These are phyloP conservation scores for Acephala macrosclerotiorum DNA, from an alignment of 2,329 filamentous ascomycete genomes.

Conservation along the genomic window DNA sequence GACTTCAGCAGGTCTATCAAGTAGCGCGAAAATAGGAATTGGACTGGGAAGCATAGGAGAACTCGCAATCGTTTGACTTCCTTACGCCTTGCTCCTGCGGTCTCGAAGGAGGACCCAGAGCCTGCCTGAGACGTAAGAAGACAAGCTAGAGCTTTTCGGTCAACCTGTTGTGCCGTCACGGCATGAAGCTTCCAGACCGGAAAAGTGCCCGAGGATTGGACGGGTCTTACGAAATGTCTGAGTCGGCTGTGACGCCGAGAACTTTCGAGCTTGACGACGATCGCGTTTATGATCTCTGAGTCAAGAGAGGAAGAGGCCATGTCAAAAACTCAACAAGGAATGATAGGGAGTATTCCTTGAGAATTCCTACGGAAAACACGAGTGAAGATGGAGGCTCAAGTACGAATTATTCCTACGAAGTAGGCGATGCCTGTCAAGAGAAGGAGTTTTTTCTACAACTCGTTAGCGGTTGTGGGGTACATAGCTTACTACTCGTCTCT, in stretches of 20 bases:
- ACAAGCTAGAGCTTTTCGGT: background rate
- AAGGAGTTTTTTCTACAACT: background rate
- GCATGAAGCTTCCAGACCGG: constrained; percentile 1
- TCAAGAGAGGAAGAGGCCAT: background rate
- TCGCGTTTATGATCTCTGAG: background rate
- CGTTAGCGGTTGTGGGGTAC: background rate
- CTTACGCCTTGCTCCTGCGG: background rate
- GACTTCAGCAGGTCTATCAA: background rate
- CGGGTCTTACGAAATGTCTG: background rate
- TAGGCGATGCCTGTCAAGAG: background rate
- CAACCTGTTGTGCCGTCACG: background rate
- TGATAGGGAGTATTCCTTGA: background rate
- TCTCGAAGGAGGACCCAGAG: background rate
- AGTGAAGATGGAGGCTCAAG: background rate
- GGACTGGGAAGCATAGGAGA: background rate
- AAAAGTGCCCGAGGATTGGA: background rate
- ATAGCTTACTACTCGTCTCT: background rate
- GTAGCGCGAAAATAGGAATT: background rate
- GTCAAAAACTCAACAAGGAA: background rate
- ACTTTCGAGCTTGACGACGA: background rate
- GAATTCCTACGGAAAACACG: background rate
- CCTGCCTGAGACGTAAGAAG: background rate
- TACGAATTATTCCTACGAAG: background rate
- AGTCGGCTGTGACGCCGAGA: background rate
- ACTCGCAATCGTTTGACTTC: background rate